Evolutionary conservation across 371 early-diverging fungal genomes (phyloP).

Genomic region (Zopfochytrium polystomum): DNA sequence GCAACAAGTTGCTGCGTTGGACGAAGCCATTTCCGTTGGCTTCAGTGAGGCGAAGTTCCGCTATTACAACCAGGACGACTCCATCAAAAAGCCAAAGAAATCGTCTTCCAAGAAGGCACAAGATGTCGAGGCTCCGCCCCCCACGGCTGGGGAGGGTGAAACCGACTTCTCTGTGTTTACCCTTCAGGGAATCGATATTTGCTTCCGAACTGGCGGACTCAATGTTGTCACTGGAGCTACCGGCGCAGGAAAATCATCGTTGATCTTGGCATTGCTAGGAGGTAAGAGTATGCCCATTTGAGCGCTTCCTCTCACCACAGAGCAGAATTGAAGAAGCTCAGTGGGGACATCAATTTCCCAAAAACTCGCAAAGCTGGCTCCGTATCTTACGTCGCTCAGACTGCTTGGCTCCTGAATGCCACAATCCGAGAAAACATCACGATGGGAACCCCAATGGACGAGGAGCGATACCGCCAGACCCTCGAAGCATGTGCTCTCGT

Average conservation of each 20-base stretch:
- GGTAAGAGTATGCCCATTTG: too few relatives aligned
- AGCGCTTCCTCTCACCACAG: too few relatives aligned
- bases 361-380: constrained; percentile 12
- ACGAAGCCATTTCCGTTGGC: too few relatives aligned
- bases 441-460: constrained; percentile 52
- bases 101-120: neutral
- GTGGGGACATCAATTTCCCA: constrained; percentile 29
- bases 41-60: constrained; percentile 19
- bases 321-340: constrained; percentile 30
- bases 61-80: constrained; percentile 18
- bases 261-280: constrained; percentile 65
- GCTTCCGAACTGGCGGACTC: constrained; percentile 60
- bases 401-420: constrained; percentile 53
- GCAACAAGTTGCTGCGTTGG: too few relatives aligned
- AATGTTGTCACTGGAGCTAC: constrained; percentile 67
- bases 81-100: neutral
- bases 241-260: constrained; percentile 68
- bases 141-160: too few relatives aligned
- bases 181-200: constrained; percentile 27
- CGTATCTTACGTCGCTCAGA: constrained; percentile 53
- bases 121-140: too few relatives aligned
- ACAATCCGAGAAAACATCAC: constrained; percentile 58
- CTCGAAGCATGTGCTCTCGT: constrained; percentile 60
- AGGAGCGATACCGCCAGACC: constrained; percentile 39
- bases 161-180: neutral